Evolutionary conservation across 2,329 filamentous ascomycete genomes (phyloP), one percentile per base, ranked within the genome.

Genomic region (Colletotrichum sp.): DNA sequence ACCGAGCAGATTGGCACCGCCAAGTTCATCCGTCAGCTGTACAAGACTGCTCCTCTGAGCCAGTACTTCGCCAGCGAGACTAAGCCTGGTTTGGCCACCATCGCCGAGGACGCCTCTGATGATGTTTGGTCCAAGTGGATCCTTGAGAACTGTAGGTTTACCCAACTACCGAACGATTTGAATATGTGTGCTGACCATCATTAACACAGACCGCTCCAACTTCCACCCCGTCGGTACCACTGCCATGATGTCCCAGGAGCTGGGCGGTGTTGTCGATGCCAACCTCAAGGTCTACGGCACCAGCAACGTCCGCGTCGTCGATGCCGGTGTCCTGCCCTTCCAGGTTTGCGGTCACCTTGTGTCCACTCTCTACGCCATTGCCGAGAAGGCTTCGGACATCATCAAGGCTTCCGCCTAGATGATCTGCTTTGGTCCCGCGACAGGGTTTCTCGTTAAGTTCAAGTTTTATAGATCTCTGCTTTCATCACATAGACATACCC

Each of bases 331-430:
- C 16, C 80, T 90, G 39, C 88, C 88, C 4, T 82, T 88, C 84
- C 89, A 84, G 83, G 86, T 78, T 81, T 89, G 82, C 85, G 87
- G 79, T 2, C 85, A 89, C 22, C 87, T 89, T 39, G 88, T 89
- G 65, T 87, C 88, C 67, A 87, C 86, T 2, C 84, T 91, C 8
- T 91, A 91, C 77, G 89, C 88, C 79, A 80, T 90, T 68, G 89
- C 84, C 11, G 90, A 91, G 81, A 89, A 87, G 79, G 81, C 81
- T 5, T 79, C 85, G 34, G 79, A 82, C 3, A 79, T 84, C 9
- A 83, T 83, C 60, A 80, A 80, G 36, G 55, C 61, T 64, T 64
- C 61, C 11, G 61, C 61, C n/a, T 64, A 64, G 34, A 64, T 3
- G 55, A 59, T 27, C 8, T n/a, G 3, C 22, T n/a, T 1, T 30